Conservation (phyloP, 768 basidiomycete species). For the Amanita polypyramis region DNA sequence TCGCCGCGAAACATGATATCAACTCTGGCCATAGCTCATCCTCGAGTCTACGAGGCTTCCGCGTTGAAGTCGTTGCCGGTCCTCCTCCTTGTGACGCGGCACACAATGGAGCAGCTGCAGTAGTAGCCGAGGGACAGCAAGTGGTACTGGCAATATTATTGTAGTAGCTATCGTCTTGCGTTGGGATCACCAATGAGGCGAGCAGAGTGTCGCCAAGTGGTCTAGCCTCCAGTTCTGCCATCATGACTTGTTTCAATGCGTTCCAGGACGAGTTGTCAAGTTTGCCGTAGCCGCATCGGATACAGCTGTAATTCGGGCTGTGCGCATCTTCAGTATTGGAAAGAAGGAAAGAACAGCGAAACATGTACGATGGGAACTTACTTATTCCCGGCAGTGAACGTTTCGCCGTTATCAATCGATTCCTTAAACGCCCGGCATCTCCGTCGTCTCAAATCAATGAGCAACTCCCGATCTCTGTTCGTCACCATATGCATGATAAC, state of each 20-base stretch:
- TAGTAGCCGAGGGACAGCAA: too few relatives aligned
- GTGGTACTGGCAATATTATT: too few relatives aligned
- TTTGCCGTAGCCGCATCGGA: slow-evolving; percentile 37
- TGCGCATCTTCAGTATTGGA: slow-evolving; percentile 6
- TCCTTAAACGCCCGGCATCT: slow-evolving; percentile 34
- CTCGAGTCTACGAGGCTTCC: slow-evolving; percentile 25
- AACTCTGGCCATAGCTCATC: slow-evolving; percentile 33
- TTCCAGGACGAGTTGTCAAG: slow-evolving; percentile 55
- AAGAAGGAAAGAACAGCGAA: neutral
- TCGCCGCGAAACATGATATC: slow-evolving; percentile 43
- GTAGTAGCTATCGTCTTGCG: neutral
- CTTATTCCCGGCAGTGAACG: slow-evolving; percentile 44
- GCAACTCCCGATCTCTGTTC: slow-evolving; percentile 32
- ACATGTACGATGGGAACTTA: slow-evolving; percentile 11
- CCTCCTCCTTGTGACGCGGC: too few relatives aligned
- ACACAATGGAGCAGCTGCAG: too few relatives aligned
- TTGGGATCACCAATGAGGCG: slow-evolving; percentile 12
- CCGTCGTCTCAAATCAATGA: slow-evolving; percentile 38
- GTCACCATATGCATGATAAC: slow-evolving; percentile 31
- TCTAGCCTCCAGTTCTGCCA: slow-evolving; percentile 39
- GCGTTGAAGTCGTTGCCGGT: slow-evolving; percentile 8
- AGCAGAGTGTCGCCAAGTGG: slow-evolving; percentile 42
- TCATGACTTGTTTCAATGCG: slow-evolving; percentile 39
- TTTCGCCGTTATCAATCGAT: slow-evolving; percentile 44
- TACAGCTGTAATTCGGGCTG: slow-evolving; percentile 27